phyloP scores from a whole-genome alignment of 805 yeast genomes.

The Kluyveromyces lactis region DNA sequence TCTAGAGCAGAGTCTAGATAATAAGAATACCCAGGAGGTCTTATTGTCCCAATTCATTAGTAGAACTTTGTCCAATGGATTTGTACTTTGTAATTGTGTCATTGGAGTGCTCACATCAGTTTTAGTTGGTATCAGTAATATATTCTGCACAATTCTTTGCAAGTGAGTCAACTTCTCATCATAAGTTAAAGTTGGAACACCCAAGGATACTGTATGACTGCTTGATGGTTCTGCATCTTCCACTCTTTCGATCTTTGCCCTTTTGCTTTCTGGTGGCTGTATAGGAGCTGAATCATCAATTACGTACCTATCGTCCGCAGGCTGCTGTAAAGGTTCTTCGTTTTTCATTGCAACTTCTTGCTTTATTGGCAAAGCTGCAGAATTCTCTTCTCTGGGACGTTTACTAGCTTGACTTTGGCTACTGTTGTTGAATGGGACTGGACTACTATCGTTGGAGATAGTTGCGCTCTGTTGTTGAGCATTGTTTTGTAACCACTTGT shows the following conservation, averaged over 20 bases:
- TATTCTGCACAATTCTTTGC: slow-evolving; percentile 40
- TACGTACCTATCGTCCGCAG: slow-evolving; percentile 15
- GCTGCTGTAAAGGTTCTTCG: slow-evolving; percentile 25
- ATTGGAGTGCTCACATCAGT: background rate
- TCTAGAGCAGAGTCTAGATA: slow-evolving; percentile 74
- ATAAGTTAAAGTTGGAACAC: slow-evolving; percentile 44
- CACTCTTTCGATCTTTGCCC: slow-evolving; percentile 9
- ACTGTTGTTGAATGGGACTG: too few relatives aligned
- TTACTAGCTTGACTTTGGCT: background rate
- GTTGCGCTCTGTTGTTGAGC: background rate
- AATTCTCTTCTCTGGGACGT: slow-evolving; percentile 3
- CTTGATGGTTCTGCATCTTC: background rate
- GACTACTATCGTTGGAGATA: too few relatives aligned
- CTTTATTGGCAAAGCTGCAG: slow-evolving; percentile 3
- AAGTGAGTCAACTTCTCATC: slow-evolving; percentile 53
- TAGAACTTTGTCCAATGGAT: slow-evolving; percentile 19
- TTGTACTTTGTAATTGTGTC: slow-evolving; percentile 13
- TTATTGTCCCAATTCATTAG: slow-evolving; percentile 48
- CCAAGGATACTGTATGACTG: background rate
- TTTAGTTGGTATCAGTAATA: slow-evolving; percentile 2
- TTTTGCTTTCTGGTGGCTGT: slow-evolving; percentile 2
- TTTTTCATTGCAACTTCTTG: background rate
- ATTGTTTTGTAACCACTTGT: slow-evolving; percentile 15
- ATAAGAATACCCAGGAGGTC: slow-evolving; percentile 68
- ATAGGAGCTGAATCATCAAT: background rate